phyloP scores from a whole-genome alignment of 1,284 basidiomycete species.

The Pseudozyma sp. region DNA sequence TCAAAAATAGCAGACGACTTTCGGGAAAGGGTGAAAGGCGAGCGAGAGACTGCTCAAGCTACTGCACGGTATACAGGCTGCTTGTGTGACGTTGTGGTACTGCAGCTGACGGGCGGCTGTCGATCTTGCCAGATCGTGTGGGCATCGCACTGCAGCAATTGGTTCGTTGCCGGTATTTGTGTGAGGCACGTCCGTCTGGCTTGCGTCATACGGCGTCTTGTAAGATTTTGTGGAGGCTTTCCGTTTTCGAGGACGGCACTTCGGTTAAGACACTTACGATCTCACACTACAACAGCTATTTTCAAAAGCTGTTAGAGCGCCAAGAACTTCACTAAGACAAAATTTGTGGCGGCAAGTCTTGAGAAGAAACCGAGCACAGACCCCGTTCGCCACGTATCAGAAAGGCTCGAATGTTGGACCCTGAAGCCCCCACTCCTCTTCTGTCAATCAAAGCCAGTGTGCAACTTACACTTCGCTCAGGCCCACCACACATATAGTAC shows the following conservation, averaged over 20 bases:
- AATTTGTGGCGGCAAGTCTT: no score
- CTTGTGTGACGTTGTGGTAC: conserved; percentile 2
- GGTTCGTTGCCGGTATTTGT: conserved; percentile 8
- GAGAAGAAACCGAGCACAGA: background rate
- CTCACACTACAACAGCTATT: conserved; percentile 10
- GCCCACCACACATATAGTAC: conserved; percentile 11
- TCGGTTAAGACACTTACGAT: background rate
- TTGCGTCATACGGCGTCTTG: conserved; percentile 36
- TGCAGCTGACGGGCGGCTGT: conserved; percentile 4
- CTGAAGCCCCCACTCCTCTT: no score
- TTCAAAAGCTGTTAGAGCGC: no score
- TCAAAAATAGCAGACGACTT: conserved; percentile 23
- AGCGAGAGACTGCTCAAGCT: no score
- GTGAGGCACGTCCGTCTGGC: conserved; percentile 2
- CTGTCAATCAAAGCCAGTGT: no score
- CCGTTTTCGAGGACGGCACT: background rate
- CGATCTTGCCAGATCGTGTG: conserved; percentile 34
- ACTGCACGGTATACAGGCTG: no score
- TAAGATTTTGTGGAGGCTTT: conserved; percentile 22
- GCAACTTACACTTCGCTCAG: conserved; percentile 1
- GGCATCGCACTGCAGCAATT: background rate
- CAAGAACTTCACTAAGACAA: background rate
- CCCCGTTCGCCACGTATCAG: no score
- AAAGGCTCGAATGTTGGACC: no score
- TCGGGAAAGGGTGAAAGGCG: background rate